Conservation (phyloP, 2,329 filamentous ascomycete genomes). For the Colletotrichum plurivorum region DNA sequence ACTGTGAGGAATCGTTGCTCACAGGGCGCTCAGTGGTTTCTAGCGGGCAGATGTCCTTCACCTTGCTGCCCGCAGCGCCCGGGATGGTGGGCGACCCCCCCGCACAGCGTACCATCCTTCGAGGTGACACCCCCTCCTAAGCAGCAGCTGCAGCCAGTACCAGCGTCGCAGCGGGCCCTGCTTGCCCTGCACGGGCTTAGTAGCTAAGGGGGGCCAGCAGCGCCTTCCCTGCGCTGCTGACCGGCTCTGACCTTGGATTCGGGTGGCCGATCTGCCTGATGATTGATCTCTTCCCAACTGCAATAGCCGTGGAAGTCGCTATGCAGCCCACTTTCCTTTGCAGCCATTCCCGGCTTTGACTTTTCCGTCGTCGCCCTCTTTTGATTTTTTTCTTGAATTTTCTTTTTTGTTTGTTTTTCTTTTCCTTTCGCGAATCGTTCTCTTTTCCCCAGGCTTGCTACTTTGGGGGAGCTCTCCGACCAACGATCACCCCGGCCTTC, state of each 20-base stretch:
- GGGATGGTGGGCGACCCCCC: too few species aligned
- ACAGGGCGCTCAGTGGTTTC: too few species aligned
- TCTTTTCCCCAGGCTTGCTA: not conserved
- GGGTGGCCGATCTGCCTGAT: slow-evolving; percentile 19
- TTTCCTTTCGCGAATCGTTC: not conserved
- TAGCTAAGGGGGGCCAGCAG: too few species aligned
- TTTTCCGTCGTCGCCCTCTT: slow-evolving; percentile 1
- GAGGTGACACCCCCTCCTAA: not conserved
- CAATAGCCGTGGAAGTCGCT: slow-evolving; percentile 20
- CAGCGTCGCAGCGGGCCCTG: not conserved
- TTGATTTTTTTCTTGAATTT: too few species aligned
- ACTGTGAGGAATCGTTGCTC: too few species aligned
- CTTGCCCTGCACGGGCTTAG: not conserved
- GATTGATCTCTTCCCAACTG: not conserved
- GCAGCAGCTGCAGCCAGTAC: not conserved
- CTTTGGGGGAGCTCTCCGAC: too few species aligned
- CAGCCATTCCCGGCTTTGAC: slow-evolving; percentile 12
- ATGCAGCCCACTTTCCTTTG: slow-evolving; percentile 30
- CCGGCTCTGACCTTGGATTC: slow-evolving; percentile 26
- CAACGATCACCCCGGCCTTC: too few species aligned
- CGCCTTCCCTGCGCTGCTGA: slow-evolving; percentile 1
- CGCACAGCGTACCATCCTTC: not conserved
- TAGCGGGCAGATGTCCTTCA: too few species aligned
- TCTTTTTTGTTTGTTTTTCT: not conserved
- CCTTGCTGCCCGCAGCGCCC: too few species aligned